Conservation (phyloP, 2,329 filamentous ascomycete species). For the Venturia pyrina region DNA sequence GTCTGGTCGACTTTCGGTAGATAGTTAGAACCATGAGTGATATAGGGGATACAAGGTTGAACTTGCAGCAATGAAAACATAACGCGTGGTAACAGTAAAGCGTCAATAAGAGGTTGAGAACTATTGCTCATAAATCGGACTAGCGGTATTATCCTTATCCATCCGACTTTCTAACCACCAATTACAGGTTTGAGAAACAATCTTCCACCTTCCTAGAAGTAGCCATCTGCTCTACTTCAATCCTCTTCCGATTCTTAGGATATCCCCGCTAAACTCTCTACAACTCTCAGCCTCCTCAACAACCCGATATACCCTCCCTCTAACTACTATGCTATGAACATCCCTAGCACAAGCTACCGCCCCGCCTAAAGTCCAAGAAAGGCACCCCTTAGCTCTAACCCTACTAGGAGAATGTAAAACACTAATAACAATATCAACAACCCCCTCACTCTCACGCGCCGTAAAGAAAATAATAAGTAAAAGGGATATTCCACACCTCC, state of each 20-base stretch:
- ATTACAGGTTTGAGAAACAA: background rate
- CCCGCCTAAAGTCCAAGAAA: slow-evolving; percentile 35
- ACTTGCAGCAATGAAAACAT: no score
- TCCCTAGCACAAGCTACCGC: slow-evolving; percentile 24
- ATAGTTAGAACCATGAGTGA: no score
- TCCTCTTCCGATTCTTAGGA: slow-evolving; percentile 25
- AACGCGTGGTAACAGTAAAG: no score
- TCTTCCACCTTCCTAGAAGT: background rate
- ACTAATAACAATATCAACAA: slow-evolving; percentile 37
- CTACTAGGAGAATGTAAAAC: slow-evolving; percentile 36
- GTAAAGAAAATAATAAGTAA: slow-evolving; percentile 40
- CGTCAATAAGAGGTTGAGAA: no score
- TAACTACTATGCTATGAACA: slow-evolving; percentile 31
- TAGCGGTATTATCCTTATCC: no score
- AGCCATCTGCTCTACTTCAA: slow-evolving; percentile 17
- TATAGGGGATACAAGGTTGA: no score
- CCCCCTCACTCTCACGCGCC: slow-evolving; percentile 26
- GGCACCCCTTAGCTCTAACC: slow-evolving; percentile 35
- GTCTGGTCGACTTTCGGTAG: no score
- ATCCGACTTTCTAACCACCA: no score
- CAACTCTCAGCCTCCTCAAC: slow-evolving; percentile 26
- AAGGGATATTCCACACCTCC: no score
- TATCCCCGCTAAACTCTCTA: slow-evolving; percentile 27
- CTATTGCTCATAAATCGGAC: no score
- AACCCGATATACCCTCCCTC: slow-evolving; percentile 27